Evolutionary conservation across 345 rosid species (phyloP).

Genomic region (Isatis tinctoria): DNA sequence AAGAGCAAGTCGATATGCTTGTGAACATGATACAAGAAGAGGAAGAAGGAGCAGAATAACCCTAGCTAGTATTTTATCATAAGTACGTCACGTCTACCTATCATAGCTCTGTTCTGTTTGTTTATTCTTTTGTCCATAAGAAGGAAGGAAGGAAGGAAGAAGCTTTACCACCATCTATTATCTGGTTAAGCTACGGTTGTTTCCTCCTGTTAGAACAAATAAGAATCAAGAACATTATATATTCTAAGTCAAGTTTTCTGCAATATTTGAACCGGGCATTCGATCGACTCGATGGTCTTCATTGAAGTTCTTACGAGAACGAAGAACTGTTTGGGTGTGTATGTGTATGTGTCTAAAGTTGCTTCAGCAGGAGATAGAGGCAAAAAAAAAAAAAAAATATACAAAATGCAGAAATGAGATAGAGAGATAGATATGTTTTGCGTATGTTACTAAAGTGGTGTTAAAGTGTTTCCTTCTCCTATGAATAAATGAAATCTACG

Average conservation of each 20-base stretch:
- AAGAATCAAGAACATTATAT: background rate
- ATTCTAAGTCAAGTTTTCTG: background rate
- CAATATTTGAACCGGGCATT: conserved; percentile 7
- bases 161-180: conserved; percentile 22
- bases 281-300: background rate
- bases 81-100: background rate
- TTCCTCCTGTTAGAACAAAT: conserved; percentile 10
- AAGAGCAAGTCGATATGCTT: conserved; percentile 78
- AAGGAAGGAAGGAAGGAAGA: conserved; percentile 12
- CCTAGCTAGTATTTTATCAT: conserved; percentile 26
- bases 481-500: conserved; percentile 53
- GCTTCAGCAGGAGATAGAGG: conserved; percentile 15
- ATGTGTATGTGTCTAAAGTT: conserved; percentile 1
- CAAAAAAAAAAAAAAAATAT: background rate
- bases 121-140: conserved; percentile 39
- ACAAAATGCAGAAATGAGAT: conserved; percentile 14
- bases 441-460: conserved; percentile 19
- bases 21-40: conserved; percentile 72
- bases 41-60: conserved; percentile 49
- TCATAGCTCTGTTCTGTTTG: conserved; percentile 21
- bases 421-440: background rate
- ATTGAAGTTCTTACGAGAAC: background rate
- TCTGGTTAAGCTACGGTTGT: conserved; percentile 23
- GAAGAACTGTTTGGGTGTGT: background rate
- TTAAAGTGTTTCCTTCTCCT: conserved; percentile 27